These are phyloP conservation scores for Castanea crenata DNA, from an alignment of 306 rosid genomes.

Conservation along the genomic window DNA sequence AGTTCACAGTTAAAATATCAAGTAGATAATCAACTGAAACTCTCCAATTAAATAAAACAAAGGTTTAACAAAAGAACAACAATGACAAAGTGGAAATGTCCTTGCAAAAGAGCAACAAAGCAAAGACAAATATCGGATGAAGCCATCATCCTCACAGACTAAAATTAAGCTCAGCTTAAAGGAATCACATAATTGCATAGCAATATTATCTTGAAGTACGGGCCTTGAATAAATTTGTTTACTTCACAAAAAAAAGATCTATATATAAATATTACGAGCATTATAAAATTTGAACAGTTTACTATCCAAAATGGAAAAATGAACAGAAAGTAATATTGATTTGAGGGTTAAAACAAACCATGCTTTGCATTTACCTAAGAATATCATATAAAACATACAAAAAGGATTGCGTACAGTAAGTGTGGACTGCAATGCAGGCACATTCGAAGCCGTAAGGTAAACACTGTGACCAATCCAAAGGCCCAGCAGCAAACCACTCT, in stretches of 20 bases:
- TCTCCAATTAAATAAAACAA: constrained; percentile 18
- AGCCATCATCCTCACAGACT: constrained; percentile 15
- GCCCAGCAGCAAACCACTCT: constrained; percentile 94
- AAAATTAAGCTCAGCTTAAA: constrained; percentile 5
- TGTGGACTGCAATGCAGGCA: constrained; percentile 86
- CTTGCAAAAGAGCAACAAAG: constrained; percentile 16
- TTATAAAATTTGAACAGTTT: neutral
- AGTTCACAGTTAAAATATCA: neutral
- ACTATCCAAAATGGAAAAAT: neutral
- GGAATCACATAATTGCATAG: constrained; percentile 6
- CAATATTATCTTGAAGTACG: constrained; percentile 5
- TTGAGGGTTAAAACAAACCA: neutral
- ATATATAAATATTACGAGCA: neutral
- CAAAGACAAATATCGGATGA: constrained; percentile 16
- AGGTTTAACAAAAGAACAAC: constrained; percentile 13
- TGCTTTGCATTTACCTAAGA: neutral
- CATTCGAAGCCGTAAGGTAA: constrained; percentile 84
- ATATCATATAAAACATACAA: neutral
- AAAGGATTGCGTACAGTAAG: constrained; percentile 58
- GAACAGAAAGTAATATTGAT: neutral
- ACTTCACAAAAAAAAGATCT: neutral
- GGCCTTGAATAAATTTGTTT: constrained; percentile 5
- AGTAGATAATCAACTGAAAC: constrained; percentile 9
- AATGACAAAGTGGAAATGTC: neutral
- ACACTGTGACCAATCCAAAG: constrained; percentile 89